phyloP scores from a whole-genome alignment of 768 basidiomycete genomes.

The Hypholoma fasciculare region DNA sequence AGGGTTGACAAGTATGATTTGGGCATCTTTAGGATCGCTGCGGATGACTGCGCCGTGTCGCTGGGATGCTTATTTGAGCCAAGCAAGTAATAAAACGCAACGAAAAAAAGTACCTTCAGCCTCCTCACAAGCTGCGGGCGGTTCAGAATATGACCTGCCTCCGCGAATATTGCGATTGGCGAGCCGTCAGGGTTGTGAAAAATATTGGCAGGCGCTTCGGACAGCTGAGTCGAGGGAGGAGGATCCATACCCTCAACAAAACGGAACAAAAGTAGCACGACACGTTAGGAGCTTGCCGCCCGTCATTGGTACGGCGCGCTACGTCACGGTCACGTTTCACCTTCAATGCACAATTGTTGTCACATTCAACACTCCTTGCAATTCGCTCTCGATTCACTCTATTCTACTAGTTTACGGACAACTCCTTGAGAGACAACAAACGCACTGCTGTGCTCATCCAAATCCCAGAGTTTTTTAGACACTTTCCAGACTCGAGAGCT shows the following conservation, averaged over 20 bases:
- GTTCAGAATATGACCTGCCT: conserved; percentile 49
- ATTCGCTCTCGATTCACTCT: not conserved
- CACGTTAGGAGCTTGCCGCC: not conserved
- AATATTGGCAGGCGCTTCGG: conserved; percentile 26
- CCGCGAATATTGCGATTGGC: conserved; percentile 54
- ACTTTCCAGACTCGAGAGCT: not conserved
- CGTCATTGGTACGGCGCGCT: not conserved
- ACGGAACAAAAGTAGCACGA: not conserved
- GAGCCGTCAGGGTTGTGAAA: conserved; percentile 35
- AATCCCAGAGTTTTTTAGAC: not conserved
- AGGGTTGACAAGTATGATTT: conserved; percentile 61
- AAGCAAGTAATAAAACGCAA: not conserved
- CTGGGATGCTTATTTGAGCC: conserved; percentile 30
- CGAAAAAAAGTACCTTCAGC: conserved; percentile 39
- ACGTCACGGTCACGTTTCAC: conserved; percentile 14
- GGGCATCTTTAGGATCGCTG: conserved; percentile 49
- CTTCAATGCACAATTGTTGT: not conserved
- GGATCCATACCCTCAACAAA: conserved; percentile 6
- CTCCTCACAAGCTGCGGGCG: conserved; percentile 53
- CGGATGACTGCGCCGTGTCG: conserved; percentile 55
- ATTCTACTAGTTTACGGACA: not conserved
- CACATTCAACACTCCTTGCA: not conserved
- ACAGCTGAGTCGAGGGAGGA: conserved; percentile 13
- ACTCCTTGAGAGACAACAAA: not conserved
- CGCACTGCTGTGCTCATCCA: not conserved